Evolutionary conservation across 179 eudicot genomes (phyloP), one percentile per base, ranked within the genome.

Genomic region (Silene vulgaris): DNA sequence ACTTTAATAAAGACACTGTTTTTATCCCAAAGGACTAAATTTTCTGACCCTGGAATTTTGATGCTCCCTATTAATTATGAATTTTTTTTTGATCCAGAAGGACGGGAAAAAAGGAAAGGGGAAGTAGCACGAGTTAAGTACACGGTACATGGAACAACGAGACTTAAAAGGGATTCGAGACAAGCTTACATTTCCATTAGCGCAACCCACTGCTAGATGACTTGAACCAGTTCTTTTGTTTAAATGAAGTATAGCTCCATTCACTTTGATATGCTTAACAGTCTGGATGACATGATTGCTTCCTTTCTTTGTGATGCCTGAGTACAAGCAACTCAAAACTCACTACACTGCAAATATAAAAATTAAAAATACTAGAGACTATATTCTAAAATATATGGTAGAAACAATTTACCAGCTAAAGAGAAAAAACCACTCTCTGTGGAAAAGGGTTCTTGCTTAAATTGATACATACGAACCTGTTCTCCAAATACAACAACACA

Each of bases 251-350:
- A 88, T 89, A 79, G 90, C 81, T 78, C 95, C 91, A 71, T 84
- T 87, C 80, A 95, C 97, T 75, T 87, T 90, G 75, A 90, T 73
- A 37, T 82, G 65, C 71, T 89, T 90, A 78, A 88, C 80, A 80
- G 83, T 83, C 50, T 86, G 91, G 74, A 93, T 80, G 67, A 84
- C 81, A 73, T 89, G 87, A 76, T 85, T 89, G 81, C 86, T 87
- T 73, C 95, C 97, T 88, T 90, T 90, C 86, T 85, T 95, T 30
- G 93, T 84, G 83, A 83, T 85, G 76, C 97, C 99, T 91, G 87
- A 17, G 63, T 71, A 64, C n/a, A 72, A 72, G 48, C 29, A 72
- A 72, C 69, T 13, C 21, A 70, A 23, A n/a, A 72, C 52, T 45
- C 30, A 45, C 23, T 48, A 63, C 57, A 72, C 48, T 19, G 32